Evolutionary conservation across 352 stramenopile species (phyloP).

Genomic region (Heterotrichella gracilis): DNA sequence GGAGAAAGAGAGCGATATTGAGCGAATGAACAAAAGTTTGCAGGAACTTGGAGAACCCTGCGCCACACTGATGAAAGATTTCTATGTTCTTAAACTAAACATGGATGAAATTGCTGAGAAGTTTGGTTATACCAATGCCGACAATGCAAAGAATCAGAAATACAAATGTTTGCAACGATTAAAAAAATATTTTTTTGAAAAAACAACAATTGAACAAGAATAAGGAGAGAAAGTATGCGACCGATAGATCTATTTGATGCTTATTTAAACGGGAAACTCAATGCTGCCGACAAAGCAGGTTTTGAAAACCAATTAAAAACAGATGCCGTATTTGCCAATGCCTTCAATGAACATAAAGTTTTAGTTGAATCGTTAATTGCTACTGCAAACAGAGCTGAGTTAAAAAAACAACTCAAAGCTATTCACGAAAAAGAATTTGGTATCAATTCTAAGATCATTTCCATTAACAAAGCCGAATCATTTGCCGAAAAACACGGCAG

Average conservation of each 20-base stretch:
- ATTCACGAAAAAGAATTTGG: background rate
- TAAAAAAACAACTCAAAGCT: background rate
- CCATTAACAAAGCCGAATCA: background rate
- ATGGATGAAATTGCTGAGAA: background rate
- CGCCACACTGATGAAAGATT: background rate
- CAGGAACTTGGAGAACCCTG: background rate
- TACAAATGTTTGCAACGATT: slow-evolving; percentile 8
- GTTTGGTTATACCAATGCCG: background rate
- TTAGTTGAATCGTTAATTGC: background rate
- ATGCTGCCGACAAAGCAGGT: background rate
- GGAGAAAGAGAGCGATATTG: background rate
- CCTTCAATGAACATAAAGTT: background rate
- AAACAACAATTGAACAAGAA: background rate
- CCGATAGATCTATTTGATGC: background rate
- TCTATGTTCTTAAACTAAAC: background rate
- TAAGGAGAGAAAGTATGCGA: background rate
- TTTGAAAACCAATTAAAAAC: background rate
- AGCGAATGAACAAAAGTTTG: background rate
- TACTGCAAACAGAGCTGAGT: background rate
- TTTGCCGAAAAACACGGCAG: background rate
- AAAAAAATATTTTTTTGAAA: slow-evolving; percentile 11
- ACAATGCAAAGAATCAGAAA: slow-evolving; percentile 1
- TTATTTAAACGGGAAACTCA: background rate
- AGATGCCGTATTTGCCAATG: background rate
- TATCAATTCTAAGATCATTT: background rate